phyloP scores from a whole-genome alignment of 2,329 filamentous ascomycete genomes.

The Chaetomiaceae sp. region DNA sequence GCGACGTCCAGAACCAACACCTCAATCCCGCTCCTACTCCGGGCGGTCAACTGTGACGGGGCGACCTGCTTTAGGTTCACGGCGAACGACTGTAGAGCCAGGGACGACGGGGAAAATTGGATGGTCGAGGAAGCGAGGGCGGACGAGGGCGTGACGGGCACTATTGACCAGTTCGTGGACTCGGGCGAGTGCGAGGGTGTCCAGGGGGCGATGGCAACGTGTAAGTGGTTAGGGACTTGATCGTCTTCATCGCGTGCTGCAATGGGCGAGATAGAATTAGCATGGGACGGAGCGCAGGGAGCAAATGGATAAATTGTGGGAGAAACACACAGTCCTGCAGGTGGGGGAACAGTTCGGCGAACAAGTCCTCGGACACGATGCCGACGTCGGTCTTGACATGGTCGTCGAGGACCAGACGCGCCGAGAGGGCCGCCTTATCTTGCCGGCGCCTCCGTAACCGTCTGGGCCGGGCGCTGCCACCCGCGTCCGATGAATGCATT shows the following conservation, averaged over 20 bases:
- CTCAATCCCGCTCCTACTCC: constrained; percentile 74
- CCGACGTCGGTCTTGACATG: constrained; percentile 81
- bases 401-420: constrained; percentile 78
- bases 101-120: constrained; percentile 68
- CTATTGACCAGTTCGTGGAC: constrained; percentile 74
- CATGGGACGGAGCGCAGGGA: background rate
- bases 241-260: constrained; percentile 29
- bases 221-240: constrained; percentile 39
- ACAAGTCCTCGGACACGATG: constrained; percentile 80
- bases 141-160: constrained; percentile 65
- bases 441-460: constrained; percentile 52
- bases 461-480: constrained; percentile 32
- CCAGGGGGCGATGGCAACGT: constrained; percentile 74
- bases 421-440: constrained; percentile 72
- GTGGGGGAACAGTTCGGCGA: constrained; percentile 72
- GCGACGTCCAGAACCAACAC: constrained; percentile 77
- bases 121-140: constrained; percentile 71
- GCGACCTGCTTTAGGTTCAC: constrained; percentile 67
- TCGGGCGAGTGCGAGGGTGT: constrained; percentile 54
- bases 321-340: constrained; percentile 47
- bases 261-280: constrained; percentile 14
- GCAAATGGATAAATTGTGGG: too few relatives aligned
- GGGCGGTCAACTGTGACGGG: constrained; percentile 68
- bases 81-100: constrained; percentile 74
- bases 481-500: constrained; percentile 29